Evolutionary conservation across 78 protist genomes (phyloP).

Genomic region (slime mould (Dictyostelium discoideum)): dicty_2.7 NC_007089.4:6148501-6149000

Average conservation of each 20-base stretch:
- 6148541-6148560: not conserved
- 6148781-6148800: not conserved
- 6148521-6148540: too few species aligned
- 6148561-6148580: not conserved
- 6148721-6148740: not conserved
- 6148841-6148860: too few species aligned
- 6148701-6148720: not conserved
- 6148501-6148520: not conserved
- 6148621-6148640: not conserved
- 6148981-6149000: not conserved
- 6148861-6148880: too few species aligned
- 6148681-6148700: not conserved
- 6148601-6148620: not conserved
- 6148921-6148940: not conserved
- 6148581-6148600: not conserved
- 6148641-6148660: not conserved
- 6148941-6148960: not conserved
- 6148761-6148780: not conserved
- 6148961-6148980: not conserved
- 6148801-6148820: not conserved
- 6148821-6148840: not conserved
- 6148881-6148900: not conserved
- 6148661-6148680: not conserved
- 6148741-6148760: not conserved
- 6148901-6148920: not conserved